Conservation (phyloP, 805 yeast genomes). For the Candida wancherniae region DNA sequence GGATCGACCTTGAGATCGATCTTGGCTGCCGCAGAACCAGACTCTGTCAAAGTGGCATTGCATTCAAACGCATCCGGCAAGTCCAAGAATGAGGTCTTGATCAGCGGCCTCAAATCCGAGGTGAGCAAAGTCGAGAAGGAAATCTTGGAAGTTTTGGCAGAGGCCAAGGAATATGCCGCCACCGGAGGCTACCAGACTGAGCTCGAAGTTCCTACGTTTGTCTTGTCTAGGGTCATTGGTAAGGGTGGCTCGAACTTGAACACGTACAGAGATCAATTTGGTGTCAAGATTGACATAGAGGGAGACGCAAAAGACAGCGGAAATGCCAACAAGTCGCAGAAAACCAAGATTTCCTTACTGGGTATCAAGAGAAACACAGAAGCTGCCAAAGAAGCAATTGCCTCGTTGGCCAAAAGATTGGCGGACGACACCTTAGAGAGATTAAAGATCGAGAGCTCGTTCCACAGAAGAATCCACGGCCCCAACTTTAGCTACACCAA, state of each 20-base stretch:
- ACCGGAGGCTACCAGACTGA: constrained; percentile 40
- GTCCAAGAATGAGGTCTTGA: constrained; percentile 48
- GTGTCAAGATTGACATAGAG: constrained; percentile 70
- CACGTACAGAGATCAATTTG: constrained; percentile 64
- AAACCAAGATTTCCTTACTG: constrained; percentile 45
- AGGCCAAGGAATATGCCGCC: constrained; percentile 45
- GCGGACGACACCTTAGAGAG: constrained; percentile 72
- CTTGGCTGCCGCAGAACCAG: constrained; percentile 31
- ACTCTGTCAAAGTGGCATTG: constrained; percentile 44
- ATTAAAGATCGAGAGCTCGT: constrained; percentile 67
- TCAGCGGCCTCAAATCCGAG: constrained; percentile 67
- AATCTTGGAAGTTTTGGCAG: constrained; percentile 50
- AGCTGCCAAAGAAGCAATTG: constrained; percentile 59
- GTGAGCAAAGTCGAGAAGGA: constrained; percentile 52
- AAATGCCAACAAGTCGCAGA: constrained; percentile 19
- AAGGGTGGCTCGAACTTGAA: constrained; percentile 76
- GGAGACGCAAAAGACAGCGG: constrained; percentile 38
- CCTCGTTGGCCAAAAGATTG: constrained; percentile 62
- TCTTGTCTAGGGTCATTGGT: constrained; percentile 82
- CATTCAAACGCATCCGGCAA: constrained; percentile 34
- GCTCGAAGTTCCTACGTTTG: constrained; percentile 59
- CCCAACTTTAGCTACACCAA: constrained; percentile 73
- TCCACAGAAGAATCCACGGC: constrained; percentile 81
- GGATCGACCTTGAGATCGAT: constrained; percentile 52
- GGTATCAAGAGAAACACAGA: constrained; percentile 80